These are phyloP conservation scores for Bipolaris cookei DNA, from an alignment of 2,329 filamentous ascomycete genomes.

Conservation along the genomic window DNA sequence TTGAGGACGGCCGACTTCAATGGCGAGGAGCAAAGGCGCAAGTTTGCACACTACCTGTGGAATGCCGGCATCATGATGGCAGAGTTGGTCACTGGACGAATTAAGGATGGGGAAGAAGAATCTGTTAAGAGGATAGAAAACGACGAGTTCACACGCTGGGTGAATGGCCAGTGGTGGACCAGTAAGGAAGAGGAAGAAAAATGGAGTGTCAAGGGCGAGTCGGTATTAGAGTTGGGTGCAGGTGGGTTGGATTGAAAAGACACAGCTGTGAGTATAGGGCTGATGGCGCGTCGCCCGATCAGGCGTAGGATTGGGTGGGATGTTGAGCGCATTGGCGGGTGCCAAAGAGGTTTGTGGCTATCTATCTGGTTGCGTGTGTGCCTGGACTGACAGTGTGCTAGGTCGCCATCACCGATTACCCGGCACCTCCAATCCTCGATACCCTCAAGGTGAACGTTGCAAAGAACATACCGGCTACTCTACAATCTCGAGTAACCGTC, in stretches of 20 bases:
- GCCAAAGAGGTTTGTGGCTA: constrained; percentile 49
- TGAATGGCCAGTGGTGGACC: constrained; percentile 43
- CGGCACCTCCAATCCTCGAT: constrained; percentile 63
- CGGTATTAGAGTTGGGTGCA: constrained; percentile 70
- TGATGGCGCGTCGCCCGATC: constrained; percentile 31
- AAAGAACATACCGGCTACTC: constrained; percentile 55
- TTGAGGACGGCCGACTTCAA: constrained; percentile 54
- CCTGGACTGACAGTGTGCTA: constrained; percentile 24
- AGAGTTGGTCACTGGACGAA: constrained; percentile 50
- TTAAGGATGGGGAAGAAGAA: constrained; percentile 3
- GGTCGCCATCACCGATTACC: constrained; percentile 72
- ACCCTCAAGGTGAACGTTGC: constrained; percentile 65
- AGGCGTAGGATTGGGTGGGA: constrained; percentile 57
- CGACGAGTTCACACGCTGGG: constrained; percentile 15
- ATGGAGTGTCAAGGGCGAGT: constrained; percentile 59
- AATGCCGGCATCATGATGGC: constrained; percentile 63
- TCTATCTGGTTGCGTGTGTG: not conserved
- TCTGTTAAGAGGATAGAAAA: constrained; percentile 1
- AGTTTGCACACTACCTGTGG: constrained; percentile 78
- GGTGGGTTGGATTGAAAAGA: constrained; percentile 57
- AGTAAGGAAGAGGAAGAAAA: constrained; percentile 36
- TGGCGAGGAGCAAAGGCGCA: constrained; percentile 60
- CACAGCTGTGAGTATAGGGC: constrained; percentile 23
- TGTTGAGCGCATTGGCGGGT: constrained; percentile 54
- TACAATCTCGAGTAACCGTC: constrained; percentile 53